A percentile compares a stretch with the other conserved stretches of the same genome.
These are phyloP conservation scores for Leccinum barrowsii DNA, from an alignment of 768 basidiomycete genomes.

Conservation along the genomic window DNA sequence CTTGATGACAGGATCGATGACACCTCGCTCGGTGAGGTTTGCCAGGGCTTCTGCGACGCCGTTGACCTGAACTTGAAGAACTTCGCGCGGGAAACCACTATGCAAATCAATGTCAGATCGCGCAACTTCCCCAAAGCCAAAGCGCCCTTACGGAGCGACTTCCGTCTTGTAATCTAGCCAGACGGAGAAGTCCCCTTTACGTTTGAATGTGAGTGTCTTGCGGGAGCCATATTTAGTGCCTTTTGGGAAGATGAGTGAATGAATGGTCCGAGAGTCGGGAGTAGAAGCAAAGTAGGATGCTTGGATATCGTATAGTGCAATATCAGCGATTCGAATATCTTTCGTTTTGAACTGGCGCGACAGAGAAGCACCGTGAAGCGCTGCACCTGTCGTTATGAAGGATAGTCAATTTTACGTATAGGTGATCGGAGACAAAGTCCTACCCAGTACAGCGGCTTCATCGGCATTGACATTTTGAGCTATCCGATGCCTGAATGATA, in stretches of 20 bases:
- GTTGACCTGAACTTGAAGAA: constrained; percentile 67
- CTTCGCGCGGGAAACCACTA: constrained; percentile 70
- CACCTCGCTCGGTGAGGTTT: constrained; percentile 82
- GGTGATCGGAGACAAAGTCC: not conserved
- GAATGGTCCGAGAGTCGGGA: constrained; percentile 58
- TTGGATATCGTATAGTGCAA: constrained; percentile 70
- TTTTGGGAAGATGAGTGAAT: constrained; percentile 71
- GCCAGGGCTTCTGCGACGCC: constrained; percentile 74
- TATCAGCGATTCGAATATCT: constrained; percentile 80
- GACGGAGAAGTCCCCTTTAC: constrained; percentile 79
- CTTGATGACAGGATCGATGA: constrained; percentile 80
- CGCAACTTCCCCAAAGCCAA: not conserved
- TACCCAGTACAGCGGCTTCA: constrained; percentile 89
- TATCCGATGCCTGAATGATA: constrained; percentile 63
- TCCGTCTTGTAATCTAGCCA: constrained; percentile 71
- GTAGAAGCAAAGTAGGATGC: constrained; percentile 70
- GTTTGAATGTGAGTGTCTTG: constrained; percentile 84
- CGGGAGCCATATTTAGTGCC: constrained; percentile 76
- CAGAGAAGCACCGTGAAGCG: constrained; percentile 84
- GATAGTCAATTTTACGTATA: constrained; percentile 1
- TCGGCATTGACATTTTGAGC: constrained; percentile 96
- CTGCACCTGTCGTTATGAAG: constrained; percentile 51
- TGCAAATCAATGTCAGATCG: constrained; percentile 1
- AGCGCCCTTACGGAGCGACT: constrained; percentile 52
- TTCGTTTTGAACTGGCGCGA: constrained; percentile 95